These are phyloP conservation scores for Pythium pyrilobum DNA, from an alignment of 352 stramenopile species.

Conservation along the genomic window DNA sequence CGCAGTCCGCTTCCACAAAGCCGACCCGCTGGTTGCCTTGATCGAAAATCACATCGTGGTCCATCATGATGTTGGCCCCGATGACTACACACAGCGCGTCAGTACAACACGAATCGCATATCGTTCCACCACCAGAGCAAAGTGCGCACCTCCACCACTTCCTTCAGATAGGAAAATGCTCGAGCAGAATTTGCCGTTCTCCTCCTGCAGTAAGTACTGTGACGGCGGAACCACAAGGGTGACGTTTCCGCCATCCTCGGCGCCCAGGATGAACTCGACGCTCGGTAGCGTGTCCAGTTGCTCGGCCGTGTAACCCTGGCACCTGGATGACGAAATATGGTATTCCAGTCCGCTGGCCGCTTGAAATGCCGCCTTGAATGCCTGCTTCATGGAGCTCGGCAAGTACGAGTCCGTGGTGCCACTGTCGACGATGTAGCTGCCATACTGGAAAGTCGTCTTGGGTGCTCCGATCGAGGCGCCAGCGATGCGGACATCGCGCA, in stretches of 20 bases:
- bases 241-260: constrained; percentile 48
- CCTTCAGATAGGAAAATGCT: constrained; percentile 66
- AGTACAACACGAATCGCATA: not conserved
- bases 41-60: constrained; percentile 82
- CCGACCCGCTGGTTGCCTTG: constrained; percentile 60
- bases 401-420: constrained; percentile 84
- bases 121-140: not conserved
- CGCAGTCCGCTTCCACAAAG: constrained; percentile 70
- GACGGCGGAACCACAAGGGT: constrained; percentile 50
- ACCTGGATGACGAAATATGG: constrained; percentile 30
- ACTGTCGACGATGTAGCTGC: constrained; percentile 81
- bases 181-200: constrained; percentile 45
- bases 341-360: constrained; percentile 45
- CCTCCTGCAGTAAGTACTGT: constrained; percentile 55
- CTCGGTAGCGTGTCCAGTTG: constrained; percentile 49
- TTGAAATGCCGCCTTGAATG: constrained; percentile 60
- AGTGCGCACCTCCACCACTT: constrained; percentile 37
- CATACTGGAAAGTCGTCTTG: constrained; percentile 29
- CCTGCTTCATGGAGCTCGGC: constrained; percentile 35
- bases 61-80: constrained; percentile 79
- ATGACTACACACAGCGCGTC: constrained; percentile 35
- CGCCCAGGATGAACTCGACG: constrained; percentile 66
- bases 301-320: constrained; percentile 46
- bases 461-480: constrained; percentile 52
- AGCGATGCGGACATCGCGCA: constrained; percentile 64